Base-by-base conservation (phyloP, 2,329 filamentous ascomycete genomes). In the Colletotrichum nymphaeae region DNA sequence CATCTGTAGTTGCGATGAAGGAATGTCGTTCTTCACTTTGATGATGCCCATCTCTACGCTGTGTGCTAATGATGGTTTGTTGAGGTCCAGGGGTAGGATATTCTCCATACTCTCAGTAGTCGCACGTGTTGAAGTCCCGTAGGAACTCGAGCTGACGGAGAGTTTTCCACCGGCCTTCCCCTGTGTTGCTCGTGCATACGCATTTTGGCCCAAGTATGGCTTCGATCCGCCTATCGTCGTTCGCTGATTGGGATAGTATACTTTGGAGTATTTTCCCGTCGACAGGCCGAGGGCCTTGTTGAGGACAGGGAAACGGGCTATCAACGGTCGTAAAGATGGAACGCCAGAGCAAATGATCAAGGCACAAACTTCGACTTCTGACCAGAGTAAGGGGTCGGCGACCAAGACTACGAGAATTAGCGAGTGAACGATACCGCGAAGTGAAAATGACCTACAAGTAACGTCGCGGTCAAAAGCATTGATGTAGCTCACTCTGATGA, bases 291-390 rank as follows among this genome's bases (percentile, higher is more conserved):
- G 76, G 11, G 77, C 75, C 49, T 74, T 79, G 69, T 78, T 80
- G 63, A 81, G 76, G 35, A 75, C 76, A 1, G 79, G 80, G 28
- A 80, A 76, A 72, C 76, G 78, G 8, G 78, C 74, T n/a, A 78
- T 74, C 24, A 81, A 73, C 37, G 79, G 78, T 57, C 78, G 76
- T 7, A 82, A 68, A 6, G 80, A 81, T 3, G 79, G 80, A 28
- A 81, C 79, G 58, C 77, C 80, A 6, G 80, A 79, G 74, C 79
- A 81, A 24, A 80, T 75, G 9, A 83, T 76, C 3, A 83, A 77
- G n/a, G 78, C 74, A 60, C 77, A 79, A 7, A 81, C 71, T 67
- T 83, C 78, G 19, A 78, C 77, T 74, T 79, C 75, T 12, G 80
- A 79, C 80, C 78, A 81, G 42, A 82, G 76, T 35, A 79, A 71